A percentile compares a stretch with the other conserved stretches of the same genome.
phyloP scores from a whole-genome alignment of 1,139 yeast species.

The Meyerozyma guilliermondii region DNA sequence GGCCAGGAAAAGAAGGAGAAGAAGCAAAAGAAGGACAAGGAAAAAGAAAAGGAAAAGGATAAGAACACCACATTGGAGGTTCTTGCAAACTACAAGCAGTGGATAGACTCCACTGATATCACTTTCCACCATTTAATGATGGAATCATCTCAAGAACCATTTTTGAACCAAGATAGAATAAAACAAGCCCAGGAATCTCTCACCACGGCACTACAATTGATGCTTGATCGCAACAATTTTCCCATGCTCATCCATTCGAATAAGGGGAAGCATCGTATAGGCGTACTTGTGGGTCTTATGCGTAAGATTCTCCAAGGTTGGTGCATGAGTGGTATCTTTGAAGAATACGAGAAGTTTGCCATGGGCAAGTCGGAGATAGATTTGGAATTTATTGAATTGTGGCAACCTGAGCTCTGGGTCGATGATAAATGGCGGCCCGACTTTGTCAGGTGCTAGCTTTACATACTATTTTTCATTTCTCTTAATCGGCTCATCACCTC shows the following conservation, averaged over 20 bases:
- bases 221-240: conserved; percentile 67
- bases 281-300: conserved; percentile 84
- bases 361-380: conserved; percentile 92
- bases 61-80: conserved; percentile 37
- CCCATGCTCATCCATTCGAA: conserved; percentile 89
- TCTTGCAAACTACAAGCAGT: conserved; percentile 49
- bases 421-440: conserved; percentile 30
- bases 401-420: conserved; percentile 43
- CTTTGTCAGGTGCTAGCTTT: conserved; percentile 22
- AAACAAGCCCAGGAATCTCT: conserved; percentile 44
- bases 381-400: conserved; percentile 55
- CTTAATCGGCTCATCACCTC: conserved; percentile 66
- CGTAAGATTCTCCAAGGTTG: conserved; percentile 85
- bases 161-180: conserved; percentile 44
- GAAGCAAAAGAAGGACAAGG: conserved; percentile 34
- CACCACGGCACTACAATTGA: conserved; percentile 55
- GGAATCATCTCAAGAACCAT: conserved; percentile 74
- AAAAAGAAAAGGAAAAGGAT: conserved; percentile 19
- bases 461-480: conserved; percentile 59
- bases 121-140: conserved; percentile 57
- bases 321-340: conserved; percentile 89
- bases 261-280: conserved; percentile 93
- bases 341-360: conserved; percentile 89
- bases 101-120: conserved; percentile 58
- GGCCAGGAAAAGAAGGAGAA: conserved; percentile 26